These are phyloP conservation scores for Tuber brumale DNA, from an alignment of 495 filamentous ascomycete genomes.

Conservation along the genomic window DNA sequence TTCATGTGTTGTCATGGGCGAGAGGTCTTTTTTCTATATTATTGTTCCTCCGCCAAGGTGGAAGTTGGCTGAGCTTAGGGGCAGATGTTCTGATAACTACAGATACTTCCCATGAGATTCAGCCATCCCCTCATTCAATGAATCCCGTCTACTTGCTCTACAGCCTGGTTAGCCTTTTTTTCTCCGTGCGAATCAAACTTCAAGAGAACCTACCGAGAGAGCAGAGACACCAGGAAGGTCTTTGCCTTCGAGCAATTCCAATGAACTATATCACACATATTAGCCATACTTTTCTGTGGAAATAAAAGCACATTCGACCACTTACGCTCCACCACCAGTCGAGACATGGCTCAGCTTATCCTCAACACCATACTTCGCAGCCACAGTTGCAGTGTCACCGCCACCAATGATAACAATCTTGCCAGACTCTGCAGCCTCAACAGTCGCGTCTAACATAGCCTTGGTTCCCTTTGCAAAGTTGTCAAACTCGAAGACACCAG, in stretches of 20 bases:
- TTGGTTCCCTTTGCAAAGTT: constrained; percentile 88
- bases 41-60: constrained; percentile 6
- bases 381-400: constrained; percentile 95
- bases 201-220: constrained; percentile 70
- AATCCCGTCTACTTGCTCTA: constrained; percentile 36
- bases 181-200: constrained; percentile 12
- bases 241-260: constrained; percentile 97
- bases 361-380: constrained; percentile 93
- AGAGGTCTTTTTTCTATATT: constrained; percentile 16
- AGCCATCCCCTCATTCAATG: constrained; percentile 3
- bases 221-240: constrained; percentile 88
- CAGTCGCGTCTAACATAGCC: constrained; percentile 77
- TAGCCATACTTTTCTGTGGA: constrained; percentile 11
- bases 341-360: constrained; percentile 96
- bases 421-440: constrained; percentile 67
- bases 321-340: constrained; percentile 79
- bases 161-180: constrained; percentile 11
- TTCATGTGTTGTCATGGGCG: background rate
- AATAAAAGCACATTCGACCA: constrained; percentile 9
- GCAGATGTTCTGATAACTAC: constrained; percentile 23
- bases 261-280: constrained; percentile 46
- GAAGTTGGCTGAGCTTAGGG: constrained; percentile 8
- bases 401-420: constrained; percentile 97
- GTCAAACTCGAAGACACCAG: constrained; percentile 96
- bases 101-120: constrained; percentile 20